Evolutionary conservation across 805 yeast species (phyloP), one percentile per base, ranked within the genome.

Genomic region (Ogataea sp.): DNA sequence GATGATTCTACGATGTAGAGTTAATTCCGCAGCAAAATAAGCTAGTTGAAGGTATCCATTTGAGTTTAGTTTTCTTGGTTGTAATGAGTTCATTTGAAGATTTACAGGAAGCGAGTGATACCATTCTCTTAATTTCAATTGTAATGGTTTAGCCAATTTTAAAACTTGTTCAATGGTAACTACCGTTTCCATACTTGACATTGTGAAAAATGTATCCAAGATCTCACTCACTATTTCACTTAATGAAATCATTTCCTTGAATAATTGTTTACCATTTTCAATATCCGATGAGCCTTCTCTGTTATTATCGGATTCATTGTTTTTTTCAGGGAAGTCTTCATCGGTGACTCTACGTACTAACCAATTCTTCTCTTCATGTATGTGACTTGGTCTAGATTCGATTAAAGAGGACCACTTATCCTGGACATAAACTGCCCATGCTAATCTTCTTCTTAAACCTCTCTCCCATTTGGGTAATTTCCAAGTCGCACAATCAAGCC

Each of bases 391-490:
- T 32, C 96, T 67, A 0, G 89, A 77, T 52, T 86, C 94, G 39
- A 78, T 75, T 36, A 89, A 62, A 1, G 95, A 68, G 9, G 82
- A 70, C 97, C 97, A 90, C 55, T 89, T 87, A 53, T 88, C 96
- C 58, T 88, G 95, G 38, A 83, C 67, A 68, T 78, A 90, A 1
- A 88, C 93, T 0, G 97, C 97, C 97, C 98, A 90, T 1, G 97
- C 95, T 36, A 90, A 62, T 42, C 97, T 68, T 49, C 86, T 75
- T 38, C 98, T 70, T 36, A 90, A 62, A 6, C 95, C 94, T 37
- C 95, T 70, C 55, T 90, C 98, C 97, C 97, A 93, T 50, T 82
- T 80, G 0, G 97, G 97, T 27, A 90, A 62, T 51, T 83, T 80
- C 98, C 98, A 90, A 46, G 73, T 75, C 41, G 82, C 78, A 52